A percentile compares a stretch with the other conserved stretches of the same genome.
Evolutionary conservation across 2,329 filamentous ascomycete species (phyloP).

Genomic region (Cladophialophora psammophila): DNA sequence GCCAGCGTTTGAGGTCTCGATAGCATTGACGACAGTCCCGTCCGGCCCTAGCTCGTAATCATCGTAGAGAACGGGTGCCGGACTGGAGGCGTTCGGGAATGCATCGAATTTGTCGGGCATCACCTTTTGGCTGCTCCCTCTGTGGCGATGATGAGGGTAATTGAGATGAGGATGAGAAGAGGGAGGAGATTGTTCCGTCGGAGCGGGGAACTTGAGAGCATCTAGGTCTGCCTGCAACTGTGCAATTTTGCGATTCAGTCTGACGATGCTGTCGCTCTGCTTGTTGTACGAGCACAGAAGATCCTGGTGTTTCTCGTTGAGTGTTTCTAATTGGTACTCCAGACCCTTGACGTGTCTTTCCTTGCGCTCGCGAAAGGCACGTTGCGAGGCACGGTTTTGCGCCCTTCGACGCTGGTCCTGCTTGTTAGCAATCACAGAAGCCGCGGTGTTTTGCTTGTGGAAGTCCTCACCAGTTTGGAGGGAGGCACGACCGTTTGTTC

Average conservation of each 20-base stretch:
- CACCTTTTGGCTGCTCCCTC: neutral
- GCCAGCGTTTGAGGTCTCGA: neutral
- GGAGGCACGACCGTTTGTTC: constrained; percentile 11
- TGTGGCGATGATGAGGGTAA: neutral
- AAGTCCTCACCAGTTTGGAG: constrained; percentile 24
- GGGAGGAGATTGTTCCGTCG: neutral
- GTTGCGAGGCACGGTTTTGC: constrained; percentile 88
- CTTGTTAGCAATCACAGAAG: neutral
- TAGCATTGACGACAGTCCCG: constrained; percentile 7
- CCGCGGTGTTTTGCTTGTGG: neutral
- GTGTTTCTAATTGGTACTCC: constrained; percentile 75
- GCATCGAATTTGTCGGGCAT: constrained; percentile 31
- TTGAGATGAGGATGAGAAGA: neutral
- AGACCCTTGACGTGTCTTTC: constrained; percentile 87
- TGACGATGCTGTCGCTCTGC: constrained; percentile 30
- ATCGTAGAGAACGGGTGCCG: constrained; percentile 18
- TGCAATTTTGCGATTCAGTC: constrained; percentile 24
- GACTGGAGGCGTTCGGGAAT: constrained; percentile 16
- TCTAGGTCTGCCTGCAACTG: constrained; percentile 26
- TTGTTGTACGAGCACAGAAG: constrained; percentile 43
- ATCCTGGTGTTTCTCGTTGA: constrained; percentile 49
- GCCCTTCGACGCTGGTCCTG: constrained; percentile 82
- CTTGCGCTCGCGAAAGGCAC: constrained; percentile 91
- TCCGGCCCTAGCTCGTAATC: constrained; percentile 18
- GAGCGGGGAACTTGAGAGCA: constrained; percentile 6